Evolutionary conservation across 371 early-diverging fungal genomes (phyloP), one percentile per base, ranked within the genome.

Genomic region (Mucor irregularis): DNA sequence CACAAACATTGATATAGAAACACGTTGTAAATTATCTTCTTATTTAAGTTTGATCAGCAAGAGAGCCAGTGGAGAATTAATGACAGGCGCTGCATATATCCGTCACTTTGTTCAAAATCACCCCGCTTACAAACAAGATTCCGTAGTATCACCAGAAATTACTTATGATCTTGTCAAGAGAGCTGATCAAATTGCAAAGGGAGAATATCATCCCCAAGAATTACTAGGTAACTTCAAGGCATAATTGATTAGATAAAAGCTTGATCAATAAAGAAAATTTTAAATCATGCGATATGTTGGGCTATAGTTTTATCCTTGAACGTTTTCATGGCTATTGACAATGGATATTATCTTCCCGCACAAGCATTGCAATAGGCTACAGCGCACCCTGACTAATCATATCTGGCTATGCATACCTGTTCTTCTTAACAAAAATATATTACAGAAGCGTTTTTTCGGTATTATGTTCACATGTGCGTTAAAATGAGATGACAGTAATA

Each of bases 11-110:
- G 86, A 86, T 44, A 79, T 85, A 28, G 80, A 82, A 51, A 88
- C 86, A 13, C 84, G 88, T 13, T 74, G 82, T 56, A 73, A 78
- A 53, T 79, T 98, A 21, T 71, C 85, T 38, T 67, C 66, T 22
- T 97, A 99, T 63, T 56, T 98, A 39, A 83, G 84, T 46, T 83
- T 99, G 52, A 85, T 99, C 37, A 81, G 84, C 38, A 81, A 85
- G 37, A 86, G 92, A 46, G 95, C 97, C 2, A 84, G 88, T 49
- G 97, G 83, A 1, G 73, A 78, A 22, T 65, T 95, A 17, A 85
- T 90, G 80, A 98, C 98, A 0, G 85, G 86, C 4, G 98, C 98
- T 7, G 82, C 89, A 5, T 99, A 92, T 88, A 88, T 96, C 25
- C 87, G 99, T 43, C 75, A 91, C 22, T 95, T 96, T 76, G 92